Evolutionary conservation across 164 flowering plant genomes (phyloP), one percentile per base, ranked within the genome.

Genomic region (Vitis rotundifolia): DNA sequence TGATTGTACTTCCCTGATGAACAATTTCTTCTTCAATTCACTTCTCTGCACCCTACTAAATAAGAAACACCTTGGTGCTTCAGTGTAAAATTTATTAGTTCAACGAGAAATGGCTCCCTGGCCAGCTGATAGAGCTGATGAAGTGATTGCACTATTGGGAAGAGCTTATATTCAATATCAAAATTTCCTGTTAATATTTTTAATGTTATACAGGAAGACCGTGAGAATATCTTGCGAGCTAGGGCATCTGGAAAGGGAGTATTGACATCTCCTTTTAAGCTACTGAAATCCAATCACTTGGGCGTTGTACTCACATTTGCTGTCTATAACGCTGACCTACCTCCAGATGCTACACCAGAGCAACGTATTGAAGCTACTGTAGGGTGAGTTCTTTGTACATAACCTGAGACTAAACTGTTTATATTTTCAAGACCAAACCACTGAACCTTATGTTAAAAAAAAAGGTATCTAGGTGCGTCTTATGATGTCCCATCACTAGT

Each of bases 271-370:
- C 99, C 99, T 18, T 93, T 95, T 80, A 89, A 86, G 84, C 87
- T 94, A 28, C 70, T 94, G 75, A 94, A 94, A 69, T 91, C 97
- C 62, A 91, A 92, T 78, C 91, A 90, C 77, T 80, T 94, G 60
- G 99, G 98, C 16, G 97, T 94, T 65, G 93, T 94, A 3, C 90
- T 94, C 63, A 94, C 99, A 58, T 94, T 92, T 85, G 97, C 98
- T 53, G 95, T 94, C 59, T 94, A 94, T 71, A 79, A 81, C 60
- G 70, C 78, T 52, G 80, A 86, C 31, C 91, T 94, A 26, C 88
- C 91, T 54, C 81, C 72, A 8, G 81, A 88, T 83, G 92, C 91
- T 29, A 92, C 93, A 60, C 86, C 87, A 26, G 86, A 86, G 76
- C 89, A 92, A 72, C 89, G 91, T 18, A 83, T 81, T 72, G 78